Evolutionary conservation across 495 filamentous ascomycete genomes (phyloP), one percentile per base, ranked within the genome.

Genomic region (Annulohypoxylon bovei): DNA sequence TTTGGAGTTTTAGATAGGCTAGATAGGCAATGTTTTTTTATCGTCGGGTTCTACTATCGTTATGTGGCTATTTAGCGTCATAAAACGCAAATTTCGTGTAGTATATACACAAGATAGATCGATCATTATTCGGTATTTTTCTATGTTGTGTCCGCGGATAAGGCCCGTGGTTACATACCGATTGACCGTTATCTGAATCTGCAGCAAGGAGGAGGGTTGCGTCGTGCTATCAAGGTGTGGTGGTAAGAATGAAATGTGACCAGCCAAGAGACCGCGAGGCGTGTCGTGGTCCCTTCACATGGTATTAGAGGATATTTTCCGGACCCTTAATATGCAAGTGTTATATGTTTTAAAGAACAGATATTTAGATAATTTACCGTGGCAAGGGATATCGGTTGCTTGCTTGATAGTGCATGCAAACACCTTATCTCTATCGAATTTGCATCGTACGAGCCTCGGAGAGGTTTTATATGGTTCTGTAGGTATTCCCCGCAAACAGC

Each of bases 111-210:
- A n/a, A 7, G n/a, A 46, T 32, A 50, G 50, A 32, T 33, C 42
- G 53, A 58, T 50, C 18, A 8, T 40, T 40, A 52, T 44, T 23
- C n/a, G 22, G 42, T 39, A n/a, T 18, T 20, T 27, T n/a, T 50
- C 62, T 28, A 40, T 40, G 42, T 56, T 27, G 12, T 40, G 46
- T 5, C 46, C 53, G 28, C 46, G 42, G 53, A 54, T 69, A 57
- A 57, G 42, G 22, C 37, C 65, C 59, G 66, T 42, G 59, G 46
- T 61, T 55, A 20, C 64, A 40, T 59, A 54, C 47, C 16, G 61
- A 55, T 53, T 28, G 27, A 28, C 7, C 33, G 37, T 37, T 49
- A 35, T 56, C 20, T 42, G 12, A 56, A 37, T 22, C 16, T 62
- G 11, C 18, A 30, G 46, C 32, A 27, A 50, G 25, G 32, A 44